phyloP scores from a whole-genome alignment of 495 filamentous ascomycete species.

The Penicillium tannophilum region DNA sequence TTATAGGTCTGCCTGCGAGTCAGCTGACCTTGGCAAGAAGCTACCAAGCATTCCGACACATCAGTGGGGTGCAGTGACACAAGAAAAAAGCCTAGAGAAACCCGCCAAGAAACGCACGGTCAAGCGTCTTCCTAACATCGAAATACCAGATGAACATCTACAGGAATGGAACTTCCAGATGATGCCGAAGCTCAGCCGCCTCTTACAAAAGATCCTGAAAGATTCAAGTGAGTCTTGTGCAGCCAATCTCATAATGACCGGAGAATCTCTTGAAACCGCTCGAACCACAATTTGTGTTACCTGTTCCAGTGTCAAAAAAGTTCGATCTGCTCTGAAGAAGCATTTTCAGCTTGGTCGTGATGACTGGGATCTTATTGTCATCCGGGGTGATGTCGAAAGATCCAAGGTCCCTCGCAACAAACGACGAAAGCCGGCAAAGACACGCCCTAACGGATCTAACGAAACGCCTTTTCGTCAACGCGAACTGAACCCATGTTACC shows the following conservation, averaged over 20 bases:
- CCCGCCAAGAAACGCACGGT: constrained; percentile 45
- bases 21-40: constrained; percentile 25
- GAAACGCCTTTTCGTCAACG: constrained; percentile 36
- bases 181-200: constrained; percentile 69
- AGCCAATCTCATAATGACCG: constrained; percentile 73
- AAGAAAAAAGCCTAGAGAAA: constrained; percentile 31
- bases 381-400: constrained; percentile 68
- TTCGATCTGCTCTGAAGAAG: constrained; percentile 69
- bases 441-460: constrained; percentile 32
- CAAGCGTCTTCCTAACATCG: constrained; percentile 46
- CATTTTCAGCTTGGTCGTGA: constrained; percentile 68
- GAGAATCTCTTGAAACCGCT: constrained; percentile 63
- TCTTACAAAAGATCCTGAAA: constrained; percentile 66
- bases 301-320: constrained; percentile 71
- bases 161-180: constrained; percentile 72
- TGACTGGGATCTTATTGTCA: constrained; percentile 58
- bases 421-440: constrained; percentile 45
- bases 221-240: constrained; percentile 68
- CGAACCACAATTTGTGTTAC: constrained; percentile 76
- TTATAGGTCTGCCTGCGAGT: constrained; percentile 20
- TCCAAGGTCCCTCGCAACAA: constrained; percentile 58
- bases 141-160: constrained; percentile 62
- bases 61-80: constrained; percentile 29
- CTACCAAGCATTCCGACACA: constrained; percentile 25
- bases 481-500: constrained; percentile 55